phyloP scores from a whole-genome alignment of 140 eudicot species.

The Anethum foeniculum region DNA sequence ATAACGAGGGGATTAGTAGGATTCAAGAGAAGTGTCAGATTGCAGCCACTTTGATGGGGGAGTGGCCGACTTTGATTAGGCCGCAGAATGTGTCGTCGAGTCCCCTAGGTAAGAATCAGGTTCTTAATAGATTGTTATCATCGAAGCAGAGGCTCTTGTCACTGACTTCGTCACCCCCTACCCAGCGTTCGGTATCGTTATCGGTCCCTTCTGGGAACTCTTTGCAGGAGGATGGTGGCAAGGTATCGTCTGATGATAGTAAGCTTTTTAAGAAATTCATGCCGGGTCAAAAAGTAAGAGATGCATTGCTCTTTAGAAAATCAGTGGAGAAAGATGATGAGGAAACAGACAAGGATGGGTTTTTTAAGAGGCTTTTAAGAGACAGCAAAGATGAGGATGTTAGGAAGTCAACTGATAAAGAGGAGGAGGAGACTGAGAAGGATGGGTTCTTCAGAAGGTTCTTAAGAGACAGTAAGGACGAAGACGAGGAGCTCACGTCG shows the following conservation, averaged over 20 bases:
- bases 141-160: conserved; percentile 78
- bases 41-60: conserved; percentile 96
- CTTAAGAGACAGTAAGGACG: conserved; percentile 55
- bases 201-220: conserved; percentile 28
- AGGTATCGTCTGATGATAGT: conserved; percentile 60
- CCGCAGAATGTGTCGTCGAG: conserved; percentile 43
- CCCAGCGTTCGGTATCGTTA: conserved; percentile 48
- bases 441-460: conserved; percentile 76
- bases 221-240: conserved; percentile 53
- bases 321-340: conserved; percentile 61
- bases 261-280: conserved; percentile 80
- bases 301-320: conserved; percentile 78
- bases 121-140: conserved; percentile 64
- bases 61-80: conserved; percentile 78
- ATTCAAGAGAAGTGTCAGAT: conserved; percentile 97
- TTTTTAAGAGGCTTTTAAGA: conserved; percentile 66
- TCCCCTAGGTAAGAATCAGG: conserved; percentile 63
- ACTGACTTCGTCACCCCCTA: conserved; percentile 74
- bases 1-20: conserved; percentile 91
- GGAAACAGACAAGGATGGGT: conserved; percentile 74
- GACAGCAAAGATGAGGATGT: conserved; percentile 59
- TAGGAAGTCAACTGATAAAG: conserved; percentile 48
- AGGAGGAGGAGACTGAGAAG: conserved; percentile 61
- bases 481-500: conserved; percentile 46
- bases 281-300: conserved; percentile 83